These are phyloP conservation scores for Alternaria burnsii DNA, from an alignment of 2,329 filamentous ascomycete species.

Conservation along the genomic window DNA sequence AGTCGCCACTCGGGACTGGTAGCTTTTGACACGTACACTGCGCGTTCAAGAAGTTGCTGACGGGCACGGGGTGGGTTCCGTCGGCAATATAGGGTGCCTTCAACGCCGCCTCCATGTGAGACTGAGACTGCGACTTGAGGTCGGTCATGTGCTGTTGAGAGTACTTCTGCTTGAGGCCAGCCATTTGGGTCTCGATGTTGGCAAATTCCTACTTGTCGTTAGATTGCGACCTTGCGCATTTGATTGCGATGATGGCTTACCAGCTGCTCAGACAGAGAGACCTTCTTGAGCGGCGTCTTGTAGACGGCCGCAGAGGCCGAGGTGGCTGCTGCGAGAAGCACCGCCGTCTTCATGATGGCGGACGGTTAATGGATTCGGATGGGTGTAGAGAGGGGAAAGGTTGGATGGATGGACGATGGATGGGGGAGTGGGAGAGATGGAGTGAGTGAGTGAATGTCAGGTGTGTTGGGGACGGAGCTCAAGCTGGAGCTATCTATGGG, in stretches of 20 bases:
- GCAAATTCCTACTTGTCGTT: slow-evolving; percentile 68
- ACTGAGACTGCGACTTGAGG: slow-evolving; percentile 70
- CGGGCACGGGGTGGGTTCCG: slow-evolving; percentile 79
- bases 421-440: slow-evolving; percentile 17
- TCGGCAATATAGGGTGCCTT: slow-evolving; percentile 73
- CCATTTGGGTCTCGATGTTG: slow-evolving; percentile 82
- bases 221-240: slow-evolving; percentile 11
- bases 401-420: slow-evolving; percentile 17
- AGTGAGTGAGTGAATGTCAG: slow-evolving; percentile 3
- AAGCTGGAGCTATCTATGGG: slow-evolving; percentile 24
- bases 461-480: slow-evolving; percentile 17
- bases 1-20: slow-evolving; percentile 18
- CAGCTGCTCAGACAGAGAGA: slow-evolving; percentile 89
- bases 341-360: slow-evolving; percentile 79
- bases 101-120: slow-evolving; percentile 79
- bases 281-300: slow-evolving; percentile 98
- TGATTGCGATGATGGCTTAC: slow-evolving; percentile 63
- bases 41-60: slow-evolving; percentile 98
- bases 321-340: slow-evolving; percentile 80
- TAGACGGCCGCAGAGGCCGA: slow-evolving; percentile 85
- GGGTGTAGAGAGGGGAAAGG: slow-evolving; percentile 7
- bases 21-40: slow-evolving; percentile 76
- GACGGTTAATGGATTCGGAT: slow-evolving; percentile 6
- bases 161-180: slow-evolving; percentile 92
- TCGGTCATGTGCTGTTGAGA: slow-evolving; percentile 71